phyloP scores from a whole-genome alignment of 192 early-diverging fungal genomes.

The Powellomyces hirtus region DNA sequence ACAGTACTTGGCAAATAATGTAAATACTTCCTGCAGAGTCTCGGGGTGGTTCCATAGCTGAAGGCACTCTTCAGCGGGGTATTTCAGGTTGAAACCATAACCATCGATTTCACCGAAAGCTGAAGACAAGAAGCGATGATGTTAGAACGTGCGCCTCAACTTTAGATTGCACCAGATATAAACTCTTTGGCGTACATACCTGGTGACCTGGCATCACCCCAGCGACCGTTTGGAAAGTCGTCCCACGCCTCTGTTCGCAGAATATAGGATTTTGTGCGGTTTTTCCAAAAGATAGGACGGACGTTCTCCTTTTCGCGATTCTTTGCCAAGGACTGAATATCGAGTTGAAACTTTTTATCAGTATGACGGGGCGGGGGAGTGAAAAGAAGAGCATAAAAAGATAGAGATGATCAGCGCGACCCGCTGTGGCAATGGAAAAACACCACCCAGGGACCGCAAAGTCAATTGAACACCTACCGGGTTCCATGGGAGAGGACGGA shows the following conservation, averaged over 20 bases:
- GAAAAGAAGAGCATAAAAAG: neutral
- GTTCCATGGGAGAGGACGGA: constrained; percentile 76
- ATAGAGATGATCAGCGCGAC: neutral
- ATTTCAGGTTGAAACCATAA: constrained; percentile 77
- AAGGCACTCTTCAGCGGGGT: constrained; percentile 64
- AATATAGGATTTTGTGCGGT: constrained; percentile 90
- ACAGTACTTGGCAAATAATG: constrained; percentile 83
- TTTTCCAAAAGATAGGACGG: constrained; percentile 98
- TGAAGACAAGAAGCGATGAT: neutral
- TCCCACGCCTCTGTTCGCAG: constrained; percentile 90
- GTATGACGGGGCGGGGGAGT: no score
- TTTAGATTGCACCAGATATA: neutral
- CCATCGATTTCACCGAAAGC: constrained; percentile 64
- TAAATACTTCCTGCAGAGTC: constrained; percentile 63
- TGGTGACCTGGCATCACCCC: constrained; percentile 95
- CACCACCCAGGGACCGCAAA: neutral
- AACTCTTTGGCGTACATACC: constrained; percentile 41
- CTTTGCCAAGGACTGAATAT: constrained; percentile 66
- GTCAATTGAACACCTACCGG: constrained; percentile 49
- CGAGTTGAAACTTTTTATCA: constrained; percentile 5
- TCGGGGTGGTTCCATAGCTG: constrained; percentile 79
- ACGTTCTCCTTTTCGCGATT: constrained; percentile 92
- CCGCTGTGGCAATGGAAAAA: neutral
- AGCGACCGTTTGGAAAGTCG: constrained; percentile 97
- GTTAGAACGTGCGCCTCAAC: neutral